A percentile compares a stretch with the other conserved stretches of the same genome.
These are phyloP conservation scores for Fonsecaea nubica DNA, from an alignment of 2,329 filamentous ascomycete species.

Conservation along the genomic window DNA sequence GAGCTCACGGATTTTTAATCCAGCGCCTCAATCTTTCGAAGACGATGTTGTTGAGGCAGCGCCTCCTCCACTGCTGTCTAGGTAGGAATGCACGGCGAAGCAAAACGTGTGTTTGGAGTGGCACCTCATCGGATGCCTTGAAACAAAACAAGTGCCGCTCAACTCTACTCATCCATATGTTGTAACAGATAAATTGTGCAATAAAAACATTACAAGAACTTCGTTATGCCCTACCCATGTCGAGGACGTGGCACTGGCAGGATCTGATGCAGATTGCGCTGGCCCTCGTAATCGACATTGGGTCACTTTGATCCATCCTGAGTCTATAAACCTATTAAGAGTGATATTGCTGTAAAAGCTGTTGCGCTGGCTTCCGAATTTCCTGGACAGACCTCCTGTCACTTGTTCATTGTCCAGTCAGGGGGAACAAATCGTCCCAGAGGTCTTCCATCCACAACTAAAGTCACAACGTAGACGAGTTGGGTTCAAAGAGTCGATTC, in stretches of 20 bases:
- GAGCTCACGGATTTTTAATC: neutral
- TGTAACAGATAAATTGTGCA: neutral
- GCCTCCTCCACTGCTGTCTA: neutral
- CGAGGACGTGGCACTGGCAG: neutral
- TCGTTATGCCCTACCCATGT: neutral
- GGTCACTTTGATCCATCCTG: neutral
- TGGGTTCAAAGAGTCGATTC: slow-evolving; percentile 50
- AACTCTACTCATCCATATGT: slow-evolving; percentile 3
- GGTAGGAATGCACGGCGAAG: neutral
- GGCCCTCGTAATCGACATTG: neutral
- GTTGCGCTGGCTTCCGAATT: neutral
- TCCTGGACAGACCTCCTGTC: neutral
- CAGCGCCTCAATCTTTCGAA: neutral
- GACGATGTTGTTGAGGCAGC: neutral
- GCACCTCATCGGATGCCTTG: neutral
- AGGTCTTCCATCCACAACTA: neutral
- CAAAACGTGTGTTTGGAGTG: neutral
- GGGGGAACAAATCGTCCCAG: neutral
- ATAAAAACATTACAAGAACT: neutral
- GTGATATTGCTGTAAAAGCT: neutral
- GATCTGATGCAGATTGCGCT: neutral
- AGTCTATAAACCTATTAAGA: neutral
- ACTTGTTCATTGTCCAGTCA: neutral
- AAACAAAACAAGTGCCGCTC: slow-evolving; percentile 4
- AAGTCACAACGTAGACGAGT: neutral